A percentile compares a stretch with the other conserved stretches of the same genome.
phyloP scores from a whole-genome alignment of 257 asterid species.

The Solanum gracilifrons region DNA sequence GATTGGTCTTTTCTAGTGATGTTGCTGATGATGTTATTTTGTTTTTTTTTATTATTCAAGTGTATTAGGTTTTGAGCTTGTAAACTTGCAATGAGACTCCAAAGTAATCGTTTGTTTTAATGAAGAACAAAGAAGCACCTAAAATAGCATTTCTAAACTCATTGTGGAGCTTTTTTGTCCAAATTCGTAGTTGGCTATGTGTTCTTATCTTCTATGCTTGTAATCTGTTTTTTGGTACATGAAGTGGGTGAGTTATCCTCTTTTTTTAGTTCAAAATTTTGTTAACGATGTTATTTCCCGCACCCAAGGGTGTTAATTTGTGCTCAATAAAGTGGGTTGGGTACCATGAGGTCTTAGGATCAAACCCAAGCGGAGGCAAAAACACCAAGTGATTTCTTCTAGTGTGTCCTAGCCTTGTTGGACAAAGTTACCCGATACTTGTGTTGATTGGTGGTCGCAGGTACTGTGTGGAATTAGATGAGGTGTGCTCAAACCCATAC shows the following conservation, averaged over 20 bases:
- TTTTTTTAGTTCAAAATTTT: background rate
- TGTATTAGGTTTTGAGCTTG: background rate
- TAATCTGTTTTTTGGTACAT: background rate
- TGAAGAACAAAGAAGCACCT: background rate
- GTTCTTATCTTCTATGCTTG: background rate
- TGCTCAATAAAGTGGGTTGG: background rate
- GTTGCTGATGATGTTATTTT: background rate
- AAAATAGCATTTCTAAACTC: background rate
- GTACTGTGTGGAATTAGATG: background rate
- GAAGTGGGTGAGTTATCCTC: background rate
- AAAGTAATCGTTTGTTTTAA: background rate
- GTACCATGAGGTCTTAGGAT: background rate
- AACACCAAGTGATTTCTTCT: background rate
- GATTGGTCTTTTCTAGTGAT: background rate
- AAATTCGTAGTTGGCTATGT: background rate
- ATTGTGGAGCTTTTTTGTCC: background rate
- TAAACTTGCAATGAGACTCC: background rate
- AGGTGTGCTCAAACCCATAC: too few species aligned
- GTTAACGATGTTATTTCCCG: background rate
- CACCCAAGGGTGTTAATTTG: too few species aligned
- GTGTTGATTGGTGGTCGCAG: background rate
- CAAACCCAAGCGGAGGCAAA: background rate
- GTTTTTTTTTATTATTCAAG: background rate
- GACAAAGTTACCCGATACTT: background rate
- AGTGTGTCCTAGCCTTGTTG: fast-evolving